Percentiles rank a stretch among this genome's conserved stretches.
Evolutionary conservation across 768 basidiomycete genomes (phyloP).

Genomic region (Neoboletus brunneissimus): DNA sequence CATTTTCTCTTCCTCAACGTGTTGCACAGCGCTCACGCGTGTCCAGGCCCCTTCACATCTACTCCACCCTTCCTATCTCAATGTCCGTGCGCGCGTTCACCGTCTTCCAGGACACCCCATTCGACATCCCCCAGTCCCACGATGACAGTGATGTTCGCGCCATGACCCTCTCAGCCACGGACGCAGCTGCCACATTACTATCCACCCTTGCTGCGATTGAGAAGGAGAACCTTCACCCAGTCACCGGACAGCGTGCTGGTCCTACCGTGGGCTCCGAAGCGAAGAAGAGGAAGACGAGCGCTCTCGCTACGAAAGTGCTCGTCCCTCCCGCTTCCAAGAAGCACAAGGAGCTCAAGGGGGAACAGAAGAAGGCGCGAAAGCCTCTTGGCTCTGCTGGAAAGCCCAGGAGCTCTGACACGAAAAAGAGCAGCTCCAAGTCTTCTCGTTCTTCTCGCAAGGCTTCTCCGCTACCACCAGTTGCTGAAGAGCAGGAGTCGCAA

Average conservation of each 20-base stretch:
- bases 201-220: constrained; percentile 45
- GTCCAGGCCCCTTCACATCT: constrained; percentile 2
- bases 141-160: constrained; percentile 23
- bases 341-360: constrained; percentile 43
- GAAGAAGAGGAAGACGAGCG: constrained; percentile 67
- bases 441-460: constrained; percentile 41
- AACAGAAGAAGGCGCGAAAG: constrained; percentile 60
- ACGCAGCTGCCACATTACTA: constrained; percentile 32
- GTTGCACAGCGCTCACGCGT: constrained; percentile 31
- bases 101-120: constrained; percentile 58
- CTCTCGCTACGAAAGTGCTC: constrained; percentile 53
- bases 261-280: constrained; percentile 33
- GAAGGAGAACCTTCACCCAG: constrained; percentile 78
- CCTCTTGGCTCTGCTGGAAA: constrained; percentile 31
- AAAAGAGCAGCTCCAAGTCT: constrained; percentile 38
- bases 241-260: constrained; percentile 63
- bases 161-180: constrained; percentile 19
- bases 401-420: constrained; percentile 30
- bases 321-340: constrained; percentile 39
- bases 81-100: constrained; percentile 63
- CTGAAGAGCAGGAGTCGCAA: constrained; percentile 45
- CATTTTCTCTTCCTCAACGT: constrained; percentile 30
- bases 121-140: constrained; percentile 35
- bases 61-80: constrained; percentile 13
- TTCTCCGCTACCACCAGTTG: constrained; percentile 62